Percentiles rank a stretch among this genome's conserved stretches.
phyloP scores from a whole-genome alignment of 202 grass and related monocot genomes.

The Musa balbisiana region DNA sequence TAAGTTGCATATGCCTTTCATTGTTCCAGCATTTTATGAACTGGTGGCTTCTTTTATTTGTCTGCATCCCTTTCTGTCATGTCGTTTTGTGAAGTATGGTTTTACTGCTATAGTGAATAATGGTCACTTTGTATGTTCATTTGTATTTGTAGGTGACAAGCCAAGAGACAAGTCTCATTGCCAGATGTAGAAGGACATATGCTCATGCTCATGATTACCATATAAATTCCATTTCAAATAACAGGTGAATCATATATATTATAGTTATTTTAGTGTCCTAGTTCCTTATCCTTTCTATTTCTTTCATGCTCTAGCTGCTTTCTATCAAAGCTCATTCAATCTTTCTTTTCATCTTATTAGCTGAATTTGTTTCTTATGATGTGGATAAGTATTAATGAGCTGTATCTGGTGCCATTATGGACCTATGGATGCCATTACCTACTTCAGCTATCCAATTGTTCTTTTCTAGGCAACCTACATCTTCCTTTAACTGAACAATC shows the following conservation, averaged over 20 bases:
- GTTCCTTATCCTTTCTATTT: neutral
- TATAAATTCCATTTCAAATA: slow-evolving; percentile 22
- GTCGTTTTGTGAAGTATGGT: neutral
- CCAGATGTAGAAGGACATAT: slow-evolving; percentile 19
- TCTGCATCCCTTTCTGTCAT: neutral
- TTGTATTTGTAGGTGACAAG: neutral
- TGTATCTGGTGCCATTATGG: no score
- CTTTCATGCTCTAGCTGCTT: neutral
- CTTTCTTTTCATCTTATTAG: no score
- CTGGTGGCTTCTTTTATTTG: neutral
- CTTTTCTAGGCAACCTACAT: no score
- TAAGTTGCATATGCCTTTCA: neutral
- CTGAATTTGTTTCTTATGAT: neutral
- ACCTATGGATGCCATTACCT: no score
- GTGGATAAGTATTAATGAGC: no score
- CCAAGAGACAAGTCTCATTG: slow-evolving; percentile 19
- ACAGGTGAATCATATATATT: slow-evolving; percentile 6
- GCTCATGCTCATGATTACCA: slow-evolving; percentile 27
- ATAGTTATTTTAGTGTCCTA: neutral
- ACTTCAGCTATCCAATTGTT: no score
- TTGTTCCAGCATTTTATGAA: neutral
- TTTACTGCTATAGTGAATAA: neutral
- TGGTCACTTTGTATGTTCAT: neutral
- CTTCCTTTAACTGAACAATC: no score
- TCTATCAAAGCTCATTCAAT: neutral